A percentile compares a stretch with the other conserved stretches of the same genome.
phyloP scores from a whole-genome alignment of 169 alveolate genomes.

The Plasmodium sp. region DNA sequence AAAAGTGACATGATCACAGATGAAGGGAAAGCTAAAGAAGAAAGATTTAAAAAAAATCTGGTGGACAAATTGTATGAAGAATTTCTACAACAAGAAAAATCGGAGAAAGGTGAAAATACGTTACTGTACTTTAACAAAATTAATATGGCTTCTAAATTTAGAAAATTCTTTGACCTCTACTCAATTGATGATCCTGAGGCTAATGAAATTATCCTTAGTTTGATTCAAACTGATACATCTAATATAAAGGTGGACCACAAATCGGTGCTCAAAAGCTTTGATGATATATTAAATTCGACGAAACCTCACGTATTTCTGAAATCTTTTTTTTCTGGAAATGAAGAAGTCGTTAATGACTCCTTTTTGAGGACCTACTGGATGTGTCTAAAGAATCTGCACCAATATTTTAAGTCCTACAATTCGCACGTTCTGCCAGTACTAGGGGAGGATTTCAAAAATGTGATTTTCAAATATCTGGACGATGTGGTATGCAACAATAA shows the following conservation, averaged over 20 bases:
- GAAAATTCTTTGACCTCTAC: conserved; percentile 18
- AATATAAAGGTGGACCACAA: conserved; percentile 43
- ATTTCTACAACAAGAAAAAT: conserved; percentile 73
- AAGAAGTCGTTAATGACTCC: conserved; percentile 21
- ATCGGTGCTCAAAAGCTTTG: conserved; percentile 45
- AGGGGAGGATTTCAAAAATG: conserved; percentile 55
- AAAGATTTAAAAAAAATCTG: conserved; percentile 22
- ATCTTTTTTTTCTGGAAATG: conserved; percentile 24
- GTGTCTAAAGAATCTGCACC: conserved; percentile 50
- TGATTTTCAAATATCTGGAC: conserved; percentile 34
- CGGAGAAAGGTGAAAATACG: conserved; percentile 21
- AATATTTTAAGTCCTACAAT: conserved; percentile 43
- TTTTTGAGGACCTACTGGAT: conserved; percentile 65
- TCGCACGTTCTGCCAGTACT: conserved; percentile 14
- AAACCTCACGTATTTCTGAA: conserved; percentile 29
- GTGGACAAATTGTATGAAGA: conserved; percentile 71
- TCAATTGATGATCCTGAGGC: conserved; percentile 60
- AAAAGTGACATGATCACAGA: conserved; percentile 31
- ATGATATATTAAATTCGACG: conserved; percentile 21
- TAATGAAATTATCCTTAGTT: conserved; percentile 52
- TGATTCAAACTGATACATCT: conserved; percentile 65
- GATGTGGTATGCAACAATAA: conserved; percentile 46
- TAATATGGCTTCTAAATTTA: conserved; percentile 56
- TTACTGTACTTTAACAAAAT: conserved; percentile 62
- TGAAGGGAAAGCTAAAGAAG: conserved; percentile 16